Conservation (phyloP, 2,329 filamentous ascomycete genomes). For the Albifimbria verrucaria region DNA sequence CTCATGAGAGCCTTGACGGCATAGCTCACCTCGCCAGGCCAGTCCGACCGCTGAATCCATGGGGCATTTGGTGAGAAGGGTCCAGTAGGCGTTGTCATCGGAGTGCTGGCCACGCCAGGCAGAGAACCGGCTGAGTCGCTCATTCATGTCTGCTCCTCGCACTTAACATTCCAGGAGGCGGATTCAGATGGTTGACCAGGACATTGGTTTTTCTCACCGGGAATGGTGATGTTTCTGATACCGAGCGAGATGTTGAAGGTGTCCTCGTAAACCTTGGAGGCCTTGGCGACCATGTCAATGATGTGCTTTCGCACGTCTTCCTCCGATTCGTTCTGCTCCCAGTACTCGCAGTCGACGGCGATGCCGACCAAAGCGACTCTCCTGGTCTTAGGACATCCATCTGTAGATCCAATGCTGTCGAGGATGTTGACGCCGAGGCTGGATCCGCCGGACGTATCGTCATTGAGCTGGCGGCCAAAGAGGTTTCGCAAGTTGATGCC, state of each 20-base stretch:
- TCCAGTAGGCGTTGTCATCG: constrained; percentile 92
- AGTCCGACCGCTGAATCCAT: constrained; percentile 84
- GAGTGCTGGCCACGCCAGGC: constrained; percentile 74
- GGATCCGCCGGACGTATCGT: constrained; percentile 66
- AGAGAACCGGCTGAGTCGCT: constrained; percentile 84
- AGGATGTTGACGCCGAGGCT: constrained; percentile 70
- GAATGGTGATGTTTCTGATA: constrained; percentile 80
- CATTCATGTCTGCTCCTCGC: constrained; percentile 64
- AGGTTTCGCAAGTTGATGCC: constrained; percentile 59
- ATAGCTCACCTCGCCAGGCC: constrained; percentile 89
- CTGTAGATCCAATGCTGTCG: constrained; percentile 72
- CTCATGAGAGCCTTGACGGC: constrained; percentile 56
- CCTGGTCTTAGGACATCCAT: constrained; percentile 85
- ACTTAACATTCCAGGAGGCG: constrained; percentile 82
- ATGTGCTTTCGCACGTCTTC: constrained; percentile 67
- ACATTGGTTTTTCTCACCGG: constrained; percentile 59
- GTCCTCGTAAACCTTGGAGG: constrained; percentile 82
- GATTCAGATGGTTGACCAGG: constrained; percentile 63
- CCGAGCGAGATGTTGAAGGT: constrained; percentile 95
- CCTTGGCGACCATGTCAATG: constrained; percentile 79
- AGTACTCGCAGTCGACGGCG: constrained; percentile 91
- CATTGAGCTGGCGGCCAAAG: constrained; percentile 72
- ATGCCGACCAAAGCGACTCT: constrained; percentile 90
- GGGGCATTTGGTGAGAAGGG: constrained; percentile 75
- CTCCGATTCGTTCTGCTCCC: constrained; percentile 61